Evolutionary conservation across 164 flowering plant species (phyloP).

Genomic region (Dillenia turbinata): DNA sequence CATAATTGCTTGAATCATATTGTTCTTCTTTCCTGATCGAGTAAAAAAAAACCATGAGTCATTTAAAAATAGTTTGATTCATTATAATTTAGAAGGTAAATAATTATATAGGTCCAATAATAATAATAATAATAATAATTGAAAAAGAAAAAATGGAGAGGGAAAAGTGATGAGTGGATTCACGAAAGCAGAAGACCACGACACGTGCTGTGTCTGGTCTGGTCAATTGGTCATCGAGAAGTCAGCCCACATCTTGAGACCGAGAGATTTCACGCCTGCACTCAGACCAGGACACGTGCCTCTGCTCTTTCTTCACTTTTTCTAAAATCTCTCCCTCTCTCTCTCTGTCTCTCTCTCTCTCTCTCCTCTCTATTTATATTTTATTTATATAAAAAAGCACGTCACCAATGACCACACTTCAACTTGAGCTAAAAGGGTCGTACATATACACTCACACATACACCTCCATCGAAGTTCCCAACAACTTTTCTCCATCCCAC

Average conservation of each 20-base stretch:
- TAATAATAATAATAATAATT: no score
- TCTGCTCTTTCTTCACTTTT: constrained; percentile 16
- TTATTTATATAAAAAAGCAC: neutral
- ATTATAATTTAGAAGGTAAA: no score
- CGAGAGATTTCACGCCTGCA: constrained; percentile 13
- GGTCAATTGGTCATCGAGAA: constrained; percentile 16
- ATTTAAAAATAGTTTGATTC: no score
- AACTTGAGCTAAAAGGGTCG: no score
- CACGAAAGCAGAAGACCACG: constrained; percentile 19
- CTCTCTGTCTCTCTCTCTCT: neutral
- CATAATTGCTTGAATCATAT: no score
- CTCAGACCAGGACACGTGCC: constrained; percentile 42
- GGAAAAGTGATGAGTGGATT: no score
- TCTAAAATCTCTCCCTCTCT: neutral
- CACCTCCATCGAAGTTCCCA: neutral
- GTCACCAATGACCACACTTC: no score
- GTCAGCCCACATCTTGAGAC: constrained; percentile 14
- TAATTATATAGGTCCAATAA: neutral
- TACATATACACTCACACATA: no score
- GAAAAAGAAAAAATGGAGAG: neutral
- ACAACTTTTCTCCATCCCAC: neutral
- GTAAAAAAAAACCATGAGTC: no score
- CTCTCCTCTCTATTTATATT: neutral
- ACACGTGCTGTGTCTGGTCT: constrained; percentile 35
- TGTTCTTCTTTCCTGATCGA: no score